These are phyloP conservation scores for Cokeromyces recurvatus DNA, from an alignment of 371 early-diverging fungal genomes.

Conservation along the genomic window DNA sequence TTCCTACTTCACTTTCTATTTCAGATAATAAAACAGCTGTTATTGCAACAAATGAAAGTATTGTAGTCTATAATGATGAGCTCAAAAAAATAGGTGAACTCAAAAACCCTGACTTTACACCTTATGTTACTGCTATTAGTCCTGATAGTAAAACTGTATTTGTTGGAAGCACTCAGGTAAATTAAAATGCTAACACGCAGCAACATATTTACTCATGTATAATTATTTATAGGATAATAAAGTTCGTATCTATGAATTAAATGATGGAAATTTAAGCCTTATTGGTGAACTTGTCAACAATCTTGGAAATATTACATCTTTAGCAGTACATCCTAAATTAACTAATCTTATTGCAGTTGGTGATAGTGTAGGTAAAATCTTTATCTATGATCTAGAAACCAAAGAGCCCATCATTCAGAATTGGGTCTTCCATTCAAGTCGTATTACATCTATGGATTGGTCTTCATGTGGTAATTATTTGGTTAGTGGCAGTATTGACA, in stretches of 20 bases:
- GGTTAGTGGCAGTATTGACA: slow-evolving; percentile 85
- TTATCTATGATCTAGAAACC: slow-evolving; percentile 61
- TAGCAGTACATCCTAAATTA: slow-evolving; percentile 74
- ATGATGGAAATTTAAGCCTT: slow-evolving; percentile 10
- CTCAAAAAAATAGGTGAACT: slow-evolving; percentile 22
- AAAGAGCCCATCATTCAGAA: slow-evolving; percentile 56
- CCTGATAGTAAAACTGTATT: slow-evolving; percentile 53
- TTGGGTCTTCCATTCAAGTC: slow-evolving; percentile 92
- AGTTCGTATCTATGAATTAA: slow-evolving; percentile 36
- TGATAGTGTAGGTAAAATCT: slow-evolving; percentile 78
- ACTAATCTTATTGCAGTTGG: slow-evolving; percentile 70
- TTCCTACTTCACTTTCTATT: slow-evolving; percentile 52
- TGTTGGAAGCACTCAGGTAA: too few relatives aligned
- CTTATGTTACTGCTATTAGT: slow-evolving; percentile 57
- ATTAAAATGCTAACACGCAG: too few relatives aligned
- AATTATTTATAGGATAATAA: slow-evolving; percentile 40
- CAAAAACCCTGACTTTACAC: slow-evolving; percentile 36
- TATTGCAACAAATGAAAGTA: slow-evolving; percentile 42
- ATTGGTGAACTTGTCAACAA: slow-evolving; percentile 43
- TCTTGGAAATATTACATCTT: slow-evolving; percentile 66
- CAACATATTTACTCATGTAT: too few relatives aligned
- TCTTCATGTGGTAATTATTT: slow-evolving; percentile 69
- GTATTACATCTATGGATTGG: slow-evolving; percentile 79
- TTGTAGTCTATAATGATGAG: slow-evolving; percentile 39
- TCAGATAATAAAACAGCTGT: slow-evolving; percentile 41